Percentiles rank a stretch among this genome's conserved stretches.
Evolutionary conservation across 2,329 filamentous ascomycete species (phyloP).

Genomic region (Bipolaris oryzae): DNA sequence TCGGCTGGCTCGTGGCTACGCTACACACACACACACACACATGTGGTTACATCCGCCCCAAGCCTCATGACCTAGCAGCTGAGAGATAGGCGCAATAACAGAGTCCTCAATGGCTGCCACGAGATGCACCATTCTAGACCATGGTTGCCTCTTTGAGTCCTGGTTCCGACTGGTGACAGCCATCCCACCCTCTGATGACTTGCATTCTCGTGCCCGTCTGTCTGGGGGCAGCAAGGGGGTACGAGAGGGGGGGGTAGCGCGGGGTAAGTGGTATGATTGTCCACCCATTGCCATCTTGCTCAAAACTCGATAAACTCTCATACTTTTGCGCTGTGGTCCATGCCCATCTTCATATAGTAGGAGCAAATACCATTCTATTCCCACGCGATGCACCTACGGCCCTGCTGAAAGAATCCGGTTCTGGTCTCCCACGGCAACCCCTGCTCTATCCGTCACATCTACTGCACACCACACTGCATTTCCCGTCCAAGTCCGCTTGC

Average conservation of each 20-base stretch:
- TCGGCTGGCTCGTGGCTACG: constrained; percentile 3
- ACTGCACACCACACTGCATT: constrained; percentile 4
- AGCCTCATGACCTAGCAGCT: constrained; percentile 9
- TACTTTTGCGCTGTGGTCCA: neutral
- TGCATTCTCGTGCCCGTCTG: constrained; percentile 4
- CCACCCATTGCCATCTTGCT: constrained; percentile 22
- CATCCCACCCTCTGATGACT: constrained; percentile 17
- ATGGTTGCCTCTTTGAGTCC: constrained; percentile 5
- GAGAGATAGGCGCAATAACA: constrained; percentile 17
- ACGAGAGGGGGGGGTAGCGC: constrained; percentile 15
- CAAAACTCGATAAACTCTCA: constrained; percentile 1
- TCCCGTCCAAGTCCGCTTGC: neutral
- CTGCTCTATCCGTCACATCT: constrained; percentile 4
- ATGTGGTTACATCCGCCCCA: constrained; percentile 14
- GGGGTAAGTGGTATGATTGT: constrained; percentile 24
- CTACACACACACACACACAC: constrained; percentile 11
- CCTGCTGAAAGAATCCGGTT: too few species aligned
- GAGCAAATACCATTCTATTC: neutral
- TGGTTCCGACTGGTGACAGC: constrained; percentile 11
- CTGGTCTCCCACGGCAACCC: too few species aligned
- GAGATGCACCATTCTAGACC: neutral
- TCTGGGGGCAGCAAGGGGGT: constrained; percentile 10
- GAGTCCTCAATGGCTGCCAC: constrained; percentile 11
- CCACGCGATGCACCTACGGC: neutral
- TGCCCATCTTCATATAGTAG: neutral